phyloP scores from a whole-genome alignment of 176 grass and related monocot genomes.

The Typha latifolia region DNA sequence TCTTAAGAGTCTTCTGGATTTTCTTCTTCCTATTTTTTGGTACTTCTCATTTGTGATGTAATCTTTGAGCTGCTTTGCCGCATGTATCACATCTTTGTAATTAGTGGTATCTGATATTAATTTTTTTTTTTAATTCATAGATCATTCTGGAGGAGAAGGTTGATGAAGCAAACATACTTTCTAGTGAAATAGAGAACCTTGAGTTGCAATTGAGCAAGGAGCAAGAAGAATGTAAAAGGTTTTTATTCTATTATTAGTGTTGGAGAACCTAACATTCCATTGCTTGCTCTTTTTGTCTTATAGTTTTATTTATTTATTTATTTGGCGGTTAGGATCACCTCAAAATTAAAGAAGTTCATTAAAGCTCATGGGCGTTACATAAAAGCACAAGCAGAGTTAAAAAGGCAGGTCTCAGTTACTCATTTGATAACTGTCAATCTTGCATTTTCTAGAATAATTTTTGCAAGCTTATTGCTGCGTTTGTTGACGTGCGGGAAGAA shows the following conservation, averaged over 20 bases:
- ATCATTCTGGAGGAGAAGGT: constrained; percentile 37
- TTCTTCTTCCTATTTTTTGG: background rate
- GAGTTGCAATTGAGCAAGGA: constrained; percentile 52
- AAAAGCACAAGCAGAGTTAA: constrained; percentile 68
- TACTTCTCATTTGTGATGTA: background rate
- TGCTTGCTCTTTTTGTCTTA: background rate
- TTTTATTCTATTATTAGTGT: constrained; percentile 2
- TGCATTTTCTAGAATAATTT: constrained; percentile 1
- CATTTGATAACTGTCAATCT: constrained; percentile 11
- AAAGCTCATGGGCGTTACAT: constrained; percentile 61
- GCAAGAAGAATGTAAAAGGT: constrained; percentile 64
- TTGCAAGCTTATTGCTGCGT: constrained; percentile 8
- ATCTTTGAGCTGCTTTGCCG: background rate
- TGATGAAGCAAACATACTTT: constrained; percentile 52
- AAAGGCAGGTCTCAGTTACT: constrained; percentile 47
- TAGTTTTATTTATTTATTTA: background rate
- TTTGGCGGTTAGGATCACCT: constrained; percentile 44
- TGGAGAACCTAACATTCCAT: background rate
- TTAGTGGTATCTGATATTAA: background rate
- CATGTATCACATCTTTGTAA: constrained; percentile 2
- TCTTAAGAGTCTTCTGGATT: too few species aligned
- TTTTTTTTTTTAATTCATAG: constrained; percentile 27
- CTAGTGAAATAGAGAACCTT: constrained; percentile 52
- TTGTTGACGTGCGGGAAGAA: constrained; percentile 12
- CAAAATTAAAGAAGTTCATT: constrained; percentile 63